phyloP scores from a whole-genome alignment of 2,329 filamentous ascomycete species.

The Amphichorda felina region DNA sequence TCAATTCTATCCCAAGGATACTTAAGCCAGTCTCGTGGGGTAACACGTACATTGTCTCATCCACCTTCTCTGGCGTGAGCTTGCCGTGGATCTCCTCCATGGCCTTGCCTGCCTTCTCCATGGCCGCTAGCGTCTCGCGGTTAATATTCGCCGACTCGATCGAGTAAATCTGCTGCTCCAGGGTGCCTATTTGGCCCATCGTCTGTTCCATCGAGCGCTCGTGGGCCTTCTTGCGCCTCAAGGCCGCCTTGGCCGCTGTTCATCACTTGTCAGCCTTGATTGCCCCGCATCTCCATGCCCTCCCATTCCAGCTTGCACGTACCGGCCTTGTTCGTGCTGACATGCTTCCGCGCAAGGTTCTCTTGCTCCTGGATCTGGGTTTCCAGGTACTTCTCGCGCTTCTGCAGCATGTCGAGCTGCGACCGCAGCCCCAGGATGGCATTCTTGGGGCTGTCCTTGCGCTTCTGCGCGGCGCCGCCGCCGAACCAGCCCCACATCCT shows the following conservation, averaged over 20 bases:
- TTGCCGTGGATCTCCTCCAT: slow-evolving; percentile 91
- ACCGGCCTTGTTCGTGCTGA: slow-evolving; percentile 83
- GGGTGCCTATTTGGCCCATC: slow-evolving; percentile 73
- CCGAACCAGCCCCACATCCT: slow-evolving; percentile 86
- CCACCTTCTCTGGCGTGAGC: slow-evolving; percentile 87
- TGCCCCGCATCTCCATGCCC: not conserved
- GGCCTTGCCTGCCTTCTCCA: slow-evolving; percentile 80
- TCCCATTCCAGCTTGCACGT: slow-evolving; percentile 21
- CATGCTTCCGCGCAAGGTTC: slow-evolving; percentile 75
- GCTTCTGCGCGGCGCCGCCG: slow-evolving; percentile 69
- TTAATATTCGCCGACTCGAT: slow-evolving; percentile 99
- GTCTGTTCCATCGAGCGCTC: slow-evolving; percentile 91
- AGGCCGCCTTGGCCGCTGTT: slow-evolving; percentile 76
- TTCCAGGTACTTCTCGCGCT: slow-evolving; percentile 84
- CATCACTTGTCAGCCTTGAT: slow-evolving; percentile 3
- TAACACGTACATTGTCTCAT: slow-evolving; percentile 73
- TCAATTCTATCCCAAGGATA: not conserved
- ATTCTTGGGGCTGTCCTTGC: slow-evolving; percentile 92
- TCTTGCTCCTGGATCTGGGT: slow-evolving; percentile 92
- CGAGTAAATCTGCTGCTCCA: slow-evolving; percentile 91
- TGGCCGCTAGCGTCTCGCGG: slow-evolving; percentile 85
- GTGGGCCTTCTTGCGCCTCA: slow-evolving; percentile 89
- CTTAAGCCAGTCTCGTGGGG: not conserved
- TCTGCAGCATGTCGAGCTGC: slow-evolving; percentile 95
- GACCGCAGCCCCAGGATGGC: slow-evolving; percentile 80